Base-by-base conservation (phyloP, 2,329 filamentous ascomycete species). In the Plenodomus biglobosus region DNA sequence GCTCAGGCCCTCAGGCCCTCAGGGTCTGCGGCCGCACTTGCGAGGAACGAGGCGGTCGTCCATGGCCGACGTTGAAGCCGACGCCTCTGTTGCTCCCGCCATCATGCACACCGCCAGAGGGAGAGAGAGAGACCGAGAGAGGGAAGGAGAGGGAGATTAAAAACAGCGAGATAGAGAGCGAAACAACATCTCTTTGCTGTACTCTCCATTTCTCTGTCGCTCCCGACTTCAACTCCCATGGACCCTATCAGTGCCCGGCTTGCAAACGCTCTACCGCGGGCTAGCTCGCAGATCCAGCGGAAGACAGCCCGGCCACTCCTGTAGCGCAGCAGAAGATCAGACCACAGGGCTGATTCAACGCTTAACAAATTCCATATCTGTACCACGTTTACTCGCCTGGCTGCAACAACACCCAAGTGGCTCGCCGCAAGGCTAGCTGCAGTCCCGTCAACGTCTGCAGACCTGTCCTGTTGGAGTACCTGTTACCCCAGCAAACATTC, bases 261-360 rank as follows among this genome's bases (percentile, higher is more conserved):
- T 44, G 38, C 50, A 57, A 58, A 61, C 59, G 59, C 56, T 53
- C 52, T 59, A 52, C 58, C 55, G 42, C 50, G 32, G 40, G 40
- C 49, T 52, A 58, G 52, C 52, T 46, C 40, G 57, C 55, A 60
- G 61, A 64, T 64, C 61, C 55, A 52, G 44, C 63, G 64, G 66
- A 65, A 56, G 43, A 54, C 42, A 49, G 54, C 47, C 62, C 61
- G 55, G 53, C 60, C 58, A 60, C 52, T 62, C 48, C 48, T 58
- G 61, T 66, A 58, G 51, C 52, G 47, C 50, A 53, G 22, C 44
- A 40, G 44, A 48, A 24, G 46, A 59, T 52, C 50, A 55, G 50
- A 50, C 58, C 57, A 58, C 59, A 61, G 56, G 58, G 52, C 58
- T 62, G 59, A 53, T 42, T 32, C 40, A 38, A 7, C 15, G 41